These are phyloP conservation scores for Naumovozyma baii DNA, from an alignment of 805 yeast genomes.

Conservation along the genomic window DNA sequence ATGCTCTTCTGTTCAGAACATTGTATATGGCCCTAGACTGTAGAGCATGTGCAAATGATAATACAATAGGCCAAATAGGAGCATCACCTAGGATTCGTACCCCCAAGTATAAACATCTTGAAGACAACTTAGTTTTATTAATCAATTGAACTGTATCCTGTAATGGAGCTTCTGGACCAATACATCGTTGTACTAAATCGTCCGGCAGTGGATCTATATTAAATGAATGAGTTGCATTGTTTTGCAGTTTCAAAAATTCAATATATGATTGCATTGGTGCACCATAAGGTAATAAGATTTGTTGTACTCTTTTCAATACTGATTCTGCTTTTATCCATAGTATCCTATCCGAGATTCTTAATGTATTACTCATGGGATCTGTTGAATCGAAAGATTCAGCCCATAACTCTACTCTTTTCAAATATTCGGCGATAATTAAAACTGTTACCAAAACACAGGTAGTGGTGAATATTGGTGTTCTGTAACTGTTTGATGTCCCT, in stretches of 20 bases:
- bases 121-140: slow-evolving; percentile 40
- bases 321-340: slow-evolving; percentile 55
- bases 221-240: slow-evolving; percentile 26
- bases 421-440: slow-evolving; percentile 50
- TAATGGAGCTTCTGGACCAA: slow-evolving; percentile 37
- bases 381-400: slow-evolving; percentile 29
- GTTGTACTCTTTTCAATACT: slow-evolving; percentile 52
- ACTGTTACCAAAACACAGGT: slow-evolving; percentile 54
- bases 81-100: slow-evolving; percentile 74
- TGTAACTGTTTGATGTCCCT: slow-evolving; percentile 42
- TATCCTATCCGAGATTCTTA: slow-evolving; percentile 43
- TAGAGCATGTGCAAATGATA: slow-evolving; percentile 70
- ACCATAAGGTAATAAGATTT: slow-evolving; percentile 43
- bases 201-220: slow-evolving; percentile 34
- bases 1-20: slow-evolving; percentile 2
- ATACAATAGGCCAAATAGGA: slow-evolving; percentile 77
- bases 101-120: slow-evolving; percentile 56
- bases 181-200: slow-evolving; percentile 28
- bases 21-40: slow-evolving; percentile 49
- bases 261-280: slow-evolving; percentile 43
- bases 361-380: slow-evolving; percentile 13
- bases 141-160: slow-evolving; percentile 40
- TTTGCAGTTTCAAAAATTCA: slow-evolving; percentile 48
- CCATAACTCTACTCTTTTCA: slow-evolving; percentile 43
- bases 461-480: slow-evolving; percentile 70